Conservation (phyloP, 306 rosid species). For the Urtica urens region DNA sequence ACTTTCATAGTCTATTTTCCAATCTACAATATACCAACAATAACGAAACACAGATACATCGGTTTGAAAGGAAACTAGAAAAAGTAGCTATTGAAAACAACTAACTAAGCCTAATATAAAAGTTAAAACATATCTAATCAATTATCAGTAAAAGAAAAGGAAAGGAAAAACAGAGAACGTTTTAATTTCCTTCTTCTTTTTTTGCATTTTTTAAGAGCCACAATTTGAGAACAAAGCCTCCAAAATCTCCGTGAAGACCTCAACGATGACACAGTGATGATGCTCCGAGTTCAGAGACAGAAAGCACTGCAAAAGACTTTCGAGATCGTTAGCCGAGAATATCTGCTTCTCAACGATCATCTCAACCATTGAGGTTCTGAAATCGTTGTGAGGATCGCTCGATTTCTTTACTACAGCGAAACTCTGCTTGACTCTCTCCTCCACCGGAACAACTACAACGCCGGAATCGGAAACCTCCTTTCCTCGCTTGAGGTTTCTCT, state of each 20-base stretch:
- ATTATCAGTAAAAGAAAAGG: slow-evolving; percentile 16
- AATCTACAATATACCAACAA: not conserved
- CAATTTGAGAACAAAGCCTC: slow-evolving; percentile 71
- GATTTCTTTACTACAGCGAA: slow-evolving; percentile 95
- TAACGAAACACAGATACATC: not conserved
- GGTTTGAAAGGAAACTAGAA: not conserved
- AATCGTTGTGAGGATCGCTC: slow-evolving; percentile 82
- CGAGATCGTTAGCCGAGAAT: slow-evolving; percentile 54
- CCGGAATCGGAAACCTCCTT: slow-evolving; percentile 19
- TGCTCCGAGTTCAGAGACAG: slow-evolving; percentile 57
- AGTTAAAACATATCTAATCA: slow-evolving; percentile 9
- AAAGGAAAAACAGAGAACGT: slow-evolving; percentile 11
- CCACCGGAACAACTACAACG: slow-evolving; percentile 40
- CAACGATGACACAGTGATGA: slow-evolving; percentile 66
- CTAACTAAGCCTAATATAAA: not conserved
- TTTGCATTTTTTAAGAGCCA: slow-evolving; percentile 21
- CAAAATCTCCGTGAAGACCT: slow-evolving; percentile 88
- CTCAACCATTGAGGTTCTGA: slow-evolving; percentile 84
- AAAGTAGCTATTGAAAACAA: not conserved
- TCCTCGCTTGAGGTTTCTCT: slow-evolving; percentile 17
- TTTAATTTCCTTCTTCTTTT: slow-evolving; percentile 9
- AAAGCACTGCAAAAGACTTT: slow-evolving; percentile 82
- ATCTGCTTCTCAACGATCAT: slow-evolving; percentile 94
- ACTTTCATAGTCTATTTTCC: not conserved
- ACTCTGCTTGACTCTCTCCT: slow-evolving; percentile 71